A percentile compares a stretch with the other conserved stretches of the same genome.
These are phyloP conservation scores for Suhomyces kunorum DNA, from an alignment of 1,139 yeast species.

Conservation along the genomic window DNA sequence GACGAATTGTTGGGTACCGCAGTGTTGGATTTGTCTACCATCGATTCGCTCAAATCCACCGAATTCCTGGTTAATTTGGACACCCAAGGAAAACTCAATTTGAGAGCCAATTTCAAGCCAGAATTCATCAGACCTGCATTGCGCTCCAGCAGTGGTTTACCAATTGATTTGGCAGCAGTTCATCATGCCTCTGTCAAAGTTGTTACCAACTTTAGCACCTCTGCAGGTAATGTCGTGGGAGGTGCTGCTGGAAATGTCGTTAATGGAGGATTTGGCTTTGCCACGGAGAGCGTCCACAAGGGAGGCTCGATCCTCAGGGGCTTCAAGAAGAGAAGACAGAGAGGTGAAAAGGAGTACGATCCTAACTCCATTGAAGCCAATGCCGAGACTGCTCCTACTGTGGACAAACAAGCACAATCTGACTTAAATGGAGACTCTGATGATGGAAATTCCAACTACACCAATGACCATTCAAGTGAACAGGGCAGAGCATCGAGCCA, in stretches of 20 bases:
- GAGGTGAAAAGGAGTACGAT: conserved; percentile 19
- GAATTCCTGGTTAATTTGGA: conserved; percentile 51
- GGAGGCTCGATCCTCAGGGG: conserved; percentile 47
- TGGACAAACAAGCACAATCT: conserved; percentile 14
- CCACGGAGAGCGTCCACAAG: conserved; percentile 47
- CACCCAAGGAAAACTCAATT: conserved; percentile 60
- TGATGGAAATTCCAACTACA: conserved; percentile 3
- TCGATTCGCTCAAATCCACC: conserved; percentile 48
- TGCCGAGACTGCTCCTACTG: conserved; percentile 13
- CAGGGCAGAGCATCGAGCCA: conserved; percentile 7
- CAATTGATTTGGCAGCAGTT: conserved; percentile 40
- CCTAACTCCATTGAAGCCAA: conserved; percentile 15
- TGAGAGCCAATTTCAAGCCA: conserved; percentile 61
- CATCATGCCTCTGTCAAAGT: conserved; percentile 52
- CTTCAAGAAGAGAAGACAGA: conserved; percentile 29
- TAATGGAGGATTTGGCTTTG: conserved; percentile 37
- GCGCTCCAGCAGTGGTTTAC: conserved; percentile 42
- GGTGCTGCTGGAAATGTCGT: conserved; percentile 39
- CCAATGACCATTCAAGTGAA: conserved; percentile 4
- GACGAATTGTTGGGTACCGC: conserved; percentile 61
- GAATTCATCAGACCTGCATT: conserved; percentile 65
- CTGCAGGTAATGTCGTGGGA: conserved; percentile 40
- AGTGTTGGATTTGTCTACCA: conserved; percentile 47
- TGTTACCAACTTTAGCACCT: conserved; percentile 44
- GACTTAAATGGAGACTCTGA: conserved; percentile 7